These are phyloP conservation scores for Xylaria flabelliformis DNA, from an alignment of 495 filamentous ascomycete species.

Conservation along the genomic window DNA sequence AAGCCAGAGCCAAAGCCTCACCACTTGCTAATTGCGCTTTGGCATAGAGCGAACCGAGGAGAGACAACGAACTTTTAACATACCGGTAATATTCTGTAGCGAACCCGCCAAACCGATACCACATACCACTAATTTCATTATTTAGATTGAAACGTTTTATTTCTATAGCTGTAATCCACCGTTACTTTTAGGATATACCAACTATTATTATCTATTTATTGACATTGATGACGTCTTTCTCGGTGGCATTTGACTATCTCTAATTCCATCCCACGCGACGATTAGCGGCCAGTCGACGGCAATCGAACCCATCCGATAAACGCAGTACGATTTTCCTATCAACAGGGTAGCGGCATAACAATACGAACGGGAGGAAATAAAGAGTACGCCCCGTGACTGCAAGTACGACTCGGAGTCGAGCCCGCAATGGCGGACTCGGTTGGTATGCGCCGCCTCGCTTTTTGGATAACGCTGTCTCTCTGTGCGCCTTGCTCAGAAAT, in stretches of 20 bases:
- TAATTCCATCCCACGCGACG: constrained; percentile 2
- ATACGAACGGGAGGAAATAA: neutral
- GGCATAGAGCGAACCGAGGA: constrained; percentile 14
- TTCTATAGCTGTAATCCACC: neutral
- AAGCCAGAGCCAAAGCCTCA: constrained; percentile 14
- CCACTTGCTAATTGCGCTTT: neutral
- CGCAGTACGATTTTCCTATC: neutral
- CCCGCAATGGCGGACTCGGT: constrained; percentile 58
- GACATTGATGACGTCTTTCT: constrained; percentile 11
- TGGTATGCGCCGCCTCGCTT: constrained; percentile 43
- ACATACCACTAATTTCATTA: neutral
- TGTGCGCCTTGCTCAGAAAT: neutral
- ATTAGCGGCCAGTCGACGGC: constrained; percentile 8
- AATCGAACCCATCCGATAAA: neutral
- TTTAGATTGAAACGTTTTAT: neutral
- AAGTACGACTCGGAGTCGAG: constrained; percentile 16
- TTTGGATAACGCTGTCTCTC: neutral
- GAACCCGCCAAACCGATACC: neutral
- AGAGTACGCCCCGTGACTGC: constrained; percentile 1
- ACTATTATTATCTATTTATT: neutral
- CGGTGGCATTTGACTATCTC: constrained; percentile 4
- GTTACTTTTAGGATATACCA: neutral
- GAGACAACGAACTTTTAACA: neutral
- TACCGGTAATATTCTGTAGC: neutral
- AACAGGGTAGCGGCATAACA: neutral